Percentiles rank a stretch among this genome's conserved stretches.
phyloP scores from a whole-genome alignment of 179 eudicot species.

The Silene vulgaris region DNA sequence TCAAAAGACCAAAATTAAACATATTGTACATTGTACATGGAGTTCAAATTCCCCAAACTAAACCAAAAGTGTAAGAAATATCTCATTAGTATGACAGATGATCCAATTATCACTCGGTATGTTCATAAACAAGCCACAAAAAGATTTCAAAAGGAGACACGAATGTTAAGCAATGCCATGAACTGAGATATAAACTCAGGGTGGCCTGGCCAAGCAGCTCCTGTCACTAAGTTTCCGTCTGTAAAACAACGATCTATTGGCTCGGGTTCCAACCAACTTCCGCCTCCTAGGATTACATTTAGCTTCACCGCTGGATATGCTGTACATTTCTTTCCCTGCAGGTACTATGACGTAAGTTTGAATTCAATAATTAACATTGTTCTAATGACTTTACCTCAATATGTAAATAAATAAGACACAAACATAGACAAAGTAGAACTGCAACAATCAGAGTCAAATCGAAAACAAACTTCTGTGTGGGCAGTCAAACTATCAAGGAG shows the following conservation, averaged over 20 bases:
- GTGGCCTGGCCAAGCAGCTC: conserved; percentile 99
- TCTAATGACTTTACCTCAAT: background rate
- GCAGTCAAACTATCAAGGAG: conserved; percentile 1
- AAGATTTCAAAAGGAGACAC: conserved; percentile 47
- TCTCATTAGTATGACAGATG: background rate
- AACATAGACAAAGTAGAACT: background rate
- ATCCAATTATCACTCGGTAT: background rate
- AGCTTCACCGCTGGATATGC: conserved; percentile 99
- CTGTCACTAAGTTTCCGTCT: conserved; percentile 89
- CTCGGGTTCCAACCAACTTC: conserved; percentile 84
- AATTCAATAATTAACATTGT: background rate
- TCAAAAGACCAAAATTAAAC: too few relatives aligned
- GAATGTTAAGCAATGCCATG: conserved; percentile 62
- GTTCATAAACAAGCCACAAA: background rate
- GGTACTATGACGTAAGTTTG: background rate
- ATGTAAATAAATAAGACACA: background rate
- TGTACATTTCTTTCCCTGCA: conserved; percentile 88
- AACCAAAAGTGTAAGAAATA: background rate
- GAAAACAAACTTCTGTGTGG: background rate
- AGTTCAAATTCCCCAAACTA: background rate
- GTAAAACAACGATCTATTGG: conserved; percentile 86
- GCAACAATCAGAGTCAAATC: background rate
- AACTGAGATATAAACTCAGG: conserved; percentile 89
- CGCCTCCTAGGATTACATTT: conserved; percentile 68
- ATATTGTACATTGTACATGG: conserved; percentile 8